phyloP scores from a whole-genome alignment of 371 early-diverging fungal genomes.

The Circinella umbellata region DNA sequence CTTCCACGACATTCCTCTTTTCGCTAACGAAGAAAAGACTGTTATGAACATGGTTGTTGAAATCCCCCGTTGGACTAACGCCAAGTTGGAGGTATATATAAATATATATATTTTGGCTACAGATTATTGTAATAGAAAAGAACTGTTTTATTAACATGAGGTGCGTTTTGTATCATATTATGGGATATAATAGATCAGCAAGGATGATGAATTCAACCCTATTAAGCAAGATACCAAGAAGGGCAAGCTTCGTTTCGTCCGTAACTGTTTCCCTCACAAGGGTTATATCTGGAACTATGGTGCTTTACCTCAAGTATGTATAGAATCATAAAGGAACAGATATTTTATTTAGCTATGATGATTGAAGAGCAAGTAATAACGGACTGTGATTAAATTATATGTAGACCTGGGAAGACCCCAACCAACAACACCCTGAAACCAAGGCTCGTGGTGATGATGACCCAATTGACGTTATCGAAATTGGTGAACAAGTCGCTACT shows the following conservation, averaged over 20 bases:
- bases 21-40: constrained; percentile 76
- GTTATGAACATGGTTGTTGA: constrained; percentile 93
- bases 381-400: too few relatives aligned
- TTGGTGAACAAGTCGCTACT: constrained; percentile 42
- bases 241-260: constrained; percentile 90
- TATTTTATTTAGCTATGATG: too few relatives aligned
- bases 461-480: constrained; percentile 95
- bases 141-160: too few relatives aligned
- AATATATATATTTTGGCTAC: too few relatives aligned
- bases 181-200: constrained; percentile 22
- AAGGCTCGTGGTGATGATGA: constrained; percentile 93
- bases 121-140: too few relatives aligned
- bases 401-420: constrained; percentile 97
- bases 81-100: constrained; percentile 81
- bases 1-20: constrained; percentile 96
- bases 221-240: constrained; percentile 97
- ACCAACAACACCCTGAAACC: constrained; percentile 76
- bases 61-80: constrained; percentile 97
- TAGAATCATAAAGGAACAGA: not conserved
- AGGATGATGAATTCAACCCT: constrained; percentile 75
- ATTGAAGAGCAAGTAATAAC: too few relatives aligned
- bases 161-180: not conserved
- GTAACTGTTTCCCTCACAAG: constrained; percentile 95
- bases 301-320: constrained; percentile 79
- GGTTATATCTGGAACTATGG: constrained; percentile 99